Evolutionary conservation across 305 asterid species (phyloP), one percentile per base, ranked within the genome.

Genomic region (Solanum hybrid): DNA sequence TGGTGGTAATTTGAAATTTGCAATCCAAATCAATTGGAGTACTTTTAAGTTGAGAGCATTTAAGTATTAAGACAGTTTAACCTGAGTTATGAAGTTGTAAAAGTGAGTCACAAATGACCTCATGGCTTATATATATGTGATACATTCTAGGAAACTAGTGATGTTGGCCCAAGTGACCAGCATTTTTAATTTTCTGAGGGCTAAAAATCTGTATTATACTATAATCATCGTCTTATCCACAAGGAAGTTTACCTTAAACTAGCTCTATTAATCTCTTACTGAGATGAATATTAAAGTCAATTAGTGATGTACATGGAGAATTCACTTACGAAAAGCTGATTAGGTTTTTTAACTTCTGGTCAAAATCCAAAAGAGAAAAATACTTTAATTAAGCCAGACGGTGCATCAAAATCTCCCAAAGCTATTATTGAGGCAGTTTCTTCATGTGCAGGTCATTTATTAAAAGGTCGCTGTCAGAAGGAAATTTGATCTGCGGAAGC

Each of bases 381-480:
- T 66, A n/a, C 71, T 45, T 42, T 15, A 7, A 40, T 40, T 26
- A 26, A 24, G 69, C 40, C 19, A 27, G 42, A 19, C 19, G 36
- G 32, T 56, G 87, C 6, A 45, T 56, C n/a, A 85, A 85, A 51
- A 85, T 19, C 12, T 37, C 22, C 88, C 76, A 31, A 82, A 85
- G 42, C 76, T 51, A 19, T 31, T 85, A 19, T 26, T 85, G 88
- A 85, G 42, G 45, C 87, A 6, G 35, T 72, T 78, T 78, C 60
- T 29, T 60, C 37, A 77, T 89, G 86, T 93, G 91, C 92, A 97
- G 99, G 95, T 94, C 93, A 26, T 87, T 90, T 81, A 94, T 98
- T 91, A 95, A 95, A 92, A 94, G 99, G 92, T 96, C 99, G 7
- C 90, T 96, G 11, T 98, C 99, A 19, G 99, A 95, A 91, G 99